Conservation (phyloP, 352 stramenopile genomes). For the Globisporangium abappressorium region DNA sequence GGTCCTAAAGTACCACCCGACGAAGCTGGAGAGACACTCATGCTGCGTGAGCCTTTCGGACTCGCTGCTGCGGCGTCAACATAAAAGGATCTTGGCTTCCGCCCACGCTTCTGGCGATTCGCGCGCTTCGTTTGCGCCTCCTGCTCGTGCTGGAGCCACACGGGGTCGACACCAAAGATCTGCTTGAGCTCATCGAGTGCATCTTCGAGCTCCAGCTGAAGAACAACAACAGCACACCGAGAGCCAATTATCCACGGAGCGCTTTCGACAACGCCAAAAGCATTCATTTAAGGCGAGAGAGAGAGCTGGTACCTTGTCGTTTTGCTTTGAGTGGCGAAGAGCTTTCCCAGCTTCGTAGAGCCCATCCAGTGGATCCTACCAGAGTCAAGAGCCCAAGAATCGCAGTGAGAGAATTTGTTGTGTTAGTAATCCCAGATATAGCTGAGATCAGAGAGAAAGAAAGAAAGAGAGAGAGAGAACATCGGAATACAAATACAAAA, state of each 20-base stretch:
- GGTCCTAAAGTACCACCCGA: neutral
- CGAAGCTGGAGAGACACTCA: neutral
- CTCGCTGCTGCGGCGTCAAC: neutral
- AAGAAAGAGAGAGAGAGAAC: no score
- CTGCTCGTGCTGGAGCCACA: constrained; percentile 47
- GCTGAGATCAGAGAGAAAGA: no score
- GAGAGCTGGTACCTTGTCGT: constrained; percentile 31
- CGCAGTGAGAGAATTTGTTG: neutral
- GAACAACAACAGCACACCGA: neutral
- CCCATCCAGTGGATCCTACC: constrained; percentile 38
- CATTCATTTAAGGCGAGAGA: neutral
- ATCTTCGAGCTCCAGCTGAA: constrained; percentile 36
- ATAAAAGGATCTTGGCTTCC: constrained; percentile 16
- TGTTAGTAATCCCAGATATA: no score
- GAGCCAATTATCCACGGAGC: neutral
- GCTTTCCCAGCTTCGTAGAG: constrained; percentile 35
- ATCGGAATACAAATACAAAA: no score
- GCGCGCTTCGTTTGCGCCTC: constrained; percentile 35
- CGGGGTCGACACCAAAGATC: constrained; percentile 46
- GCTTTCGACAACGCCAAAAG: neutral
- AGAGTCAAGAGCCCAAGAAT: neutral
- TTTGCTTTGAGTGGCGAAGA: constrained; percentile 36
- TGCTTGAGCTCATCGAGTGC: constrained; percentile 60
- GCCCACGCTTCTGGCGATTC: constrained; percentile 26
- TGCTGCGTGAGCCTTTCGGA: constrained; percentile 4